Conservation (phyloP, 1,284 basidiomycete species). For the Exsudoporus floridanus region DNA sequence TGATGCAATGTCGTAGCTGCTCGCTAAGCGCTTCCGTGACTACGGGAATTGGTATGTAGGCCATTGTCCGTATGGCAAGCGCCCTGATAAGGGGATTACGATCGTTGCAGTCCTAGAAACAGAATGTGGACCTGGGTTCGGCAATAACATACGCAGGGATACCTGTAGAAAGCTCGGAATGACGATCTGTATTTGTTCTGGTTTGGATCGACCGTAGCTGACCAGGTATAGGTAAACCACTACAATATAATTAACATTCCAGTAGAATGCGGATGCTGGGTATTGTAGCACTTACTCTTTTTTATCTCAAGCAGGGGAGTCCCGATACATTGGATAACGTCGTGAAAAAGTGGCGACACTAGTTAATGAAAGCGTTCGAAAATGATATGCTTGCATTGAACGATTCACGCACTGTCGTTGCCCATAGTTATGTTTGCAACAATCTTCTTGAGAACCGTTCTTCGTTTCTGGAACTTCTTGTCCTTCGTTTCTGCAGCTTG, state of each 20-base stretch:
- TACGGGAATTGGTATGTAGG: slow-evolving; percentile 85
- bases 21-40: slow-evolving; percentile 81
- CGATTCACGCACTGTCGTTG: slow-evolving; percentile 76
- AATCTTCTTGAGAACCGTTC: slow-evolving; percentile 92
- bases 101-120: slow-evolving; percentile 81
- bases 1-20: slow-evolving; percentile 83
- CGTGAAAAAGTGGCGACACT: slow-evolving; percentile 94
- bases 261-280: background rate
- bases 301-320: slow-evolving; percentile 95
- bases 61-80: slow-evolving; percentile 93
- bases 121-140: slow-evolving; percentile 1
- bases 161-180: slow-evolving; percentile 90
- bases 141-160: slow-evolving; percentile 16
- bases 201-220: slow-evolving; percentile 87
- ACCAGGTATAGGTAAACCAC: slow-evolving; percentile 93
- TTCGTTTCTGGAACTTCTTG: slow-evolving; percentile 90
- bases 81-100: slow-evolving; percentile 91
- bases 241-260: slow-evolving; percentile 35
- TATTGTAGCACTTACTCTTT: slow-evolving; percentile 72
- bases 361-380: slow-evolving; percentile 18
- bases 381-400: slow-evolving; percentile 9
- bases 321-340: slow-evolving; percentile 86
- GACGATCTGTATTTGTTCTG: slow-evolving; percentile 85
- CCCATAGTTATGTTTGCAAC: slow-evolving; percentile 97
- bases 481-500: slow-evolving; percentile 89